Evolutionary conservation across 2,329 filamentous ascomycete genomes (phyloP).

Genomic region (Drechslerella coelobrocha): DNA sequence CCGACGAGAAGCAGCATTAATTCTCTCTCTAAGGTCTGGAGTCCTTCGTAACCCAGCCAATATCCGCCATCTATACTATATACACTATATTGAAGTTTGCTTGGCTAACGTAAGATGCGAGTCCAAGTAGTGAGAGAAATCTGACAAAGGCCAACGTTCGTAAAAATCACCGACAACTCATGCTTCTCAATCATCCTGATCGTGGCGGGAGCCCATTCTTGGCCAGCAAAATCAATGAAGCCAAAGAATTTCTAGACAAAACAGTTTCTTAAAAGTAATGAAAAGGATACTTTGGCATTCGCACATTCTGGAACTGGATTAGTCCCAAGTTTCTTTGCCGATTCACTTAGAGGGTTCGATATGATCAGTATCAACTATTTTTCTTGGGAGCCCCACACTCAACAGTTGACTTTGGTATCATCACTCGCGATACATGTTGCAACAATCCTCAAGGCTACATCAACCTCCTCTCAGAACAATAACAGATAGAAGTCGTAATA

Average conservation of each 20-base stretch:
- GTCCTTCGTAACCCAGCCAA: too few species aligned
- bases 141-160: constrained; percentile 91
- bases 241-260: constrained; percentile 95
- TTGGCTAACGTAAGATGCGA: not conserved
- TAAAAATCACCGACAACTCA: constrained; percentile 92
- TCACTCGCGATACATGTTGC: too few species aligned
- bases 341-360: too few species aligned
- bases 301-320: too few species aligned
- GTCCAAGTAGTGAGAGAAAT: constrained; percentile 73
- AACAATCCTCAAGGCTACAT: too few species aligned
- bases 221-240: constrained; percentile 97
- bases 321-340: too few species aligned
- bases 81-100: constrained; percentile 6
- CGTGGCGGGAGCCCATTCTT: constrained; percentile 95
- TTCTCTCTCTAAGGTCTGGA: constrained; percentile 80
- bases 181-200: constrained; percentile 98
- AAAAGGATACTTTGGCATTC: not conserved
- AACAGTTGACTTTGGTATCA: too few species aligned
- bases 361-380: too few species aligned
- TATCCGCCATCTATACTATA: too few species aligned
- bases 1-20: constrained; percentile 85
- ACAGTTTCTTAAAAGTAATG: constrained; percentile 55
- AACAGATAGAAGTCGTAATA: not conserved
- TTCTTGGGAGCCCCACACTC: too few species aligned
- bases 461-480: constrained; percentile 1